Base-by-base conservation (phyloP, 148 eudicot species). In the Mesembryanthemum crystallinum region DNA sequence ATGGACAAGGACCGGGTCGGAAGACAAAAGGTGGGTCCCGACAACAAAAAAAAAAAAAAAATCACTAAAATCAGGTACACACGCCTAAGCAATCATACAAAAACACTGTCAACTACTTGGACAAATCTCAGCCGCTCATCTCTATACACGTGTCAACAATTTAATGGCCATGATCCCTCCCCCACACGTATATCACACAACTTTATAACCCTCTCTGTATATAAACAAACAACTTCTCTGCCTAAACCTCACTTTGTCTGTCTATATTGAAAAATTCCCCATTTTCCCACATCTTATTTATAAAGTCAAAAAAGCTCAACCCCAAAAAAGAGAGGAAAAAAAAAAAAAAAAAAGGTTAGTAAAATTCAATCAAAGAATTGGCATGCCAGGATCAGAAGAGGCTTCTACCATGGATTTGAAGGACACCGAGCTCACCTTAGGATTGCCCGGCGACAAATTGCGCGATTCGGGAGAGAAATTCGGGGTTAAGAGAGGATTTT, bases 341-440 rank as follows among this genome's bases (percentile, higher is more conserved):
- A 11, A 7, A 0, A n/a, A 52, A 4, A 17, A 1, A 32, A 2
- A 24, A 37, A 25, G 13, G 8, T 3, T 3, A 24, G 18, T 14
- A 8, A 49, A 37, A 8, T 35, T 57, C 43, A 49, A 25, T 23
- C 5, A 61, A 52, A 35, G 29, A 29, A 15, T 1, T 15, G 45
- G 59, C 14, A 75, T 80, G 70, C 60, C 74, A 29, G 78, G 81
- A 58, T 47, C 75, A 21, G 78, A 83, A 69, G 83, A 74, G 57
- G 82, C 67, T 20, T 71, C 69, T 18, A 84, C 47, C 42, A 71
- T 81, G 69, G 83, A 82, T 64, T 80, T 79, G 35, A 79, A 77
- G 78, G 83, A 86, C 62, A 86, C 89, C 0, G 89, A 86, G 83
- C 79, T 86, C n/a, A 84, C 85, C 33, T 80, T 86, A 23, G 78